Evolutionary conservation across 768 basidiomycete genomes (phyloP).

Genomic region (Porpolomopsis calyptriformis): DNA sequence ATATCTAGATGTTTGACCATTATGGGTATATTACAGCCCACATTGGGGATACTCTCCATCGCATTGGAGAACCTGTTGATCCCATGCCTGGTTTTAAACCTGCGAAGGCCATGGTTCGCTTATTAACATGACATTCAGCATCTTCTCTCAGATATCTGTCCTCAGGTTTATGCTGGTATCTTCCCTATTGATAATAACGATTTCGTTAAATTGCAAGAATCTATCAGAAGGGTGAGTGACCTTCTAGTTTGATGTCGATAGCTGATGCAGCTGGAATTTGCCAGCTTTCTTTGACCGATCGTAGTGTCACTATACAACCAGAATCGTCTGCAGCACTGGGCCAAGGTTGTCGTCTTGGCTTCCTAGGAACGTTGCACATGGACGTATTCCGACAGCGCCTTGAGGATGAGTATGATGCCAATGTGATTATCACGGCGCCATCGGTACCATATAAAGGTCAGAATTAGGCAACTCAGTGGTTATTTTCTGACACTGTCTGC

Average conservation of each 20-base stretch:
- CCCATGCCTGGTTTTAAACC: slow-evolving; percentile 88
- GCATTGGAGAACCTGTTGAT: slow-evolving; percentile 59
- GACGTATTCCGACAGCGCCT: slow-evolving; percentile 91
- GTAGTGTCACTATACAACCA: slow-evolving; percentile 81
- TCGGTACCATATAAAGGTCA: slow-evolving; percentile 88
- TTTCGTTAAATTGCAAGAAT: slow-evolving; percentile 92
- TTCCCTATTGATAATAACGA: slow-evolving; percentile 89
- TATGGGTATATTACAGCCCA: slow-evolving; percentile 42
- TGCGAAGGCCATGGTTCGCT: slow-evolving; percentile 79
- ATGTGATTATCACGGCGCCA: slow-evolving; percentile 90
- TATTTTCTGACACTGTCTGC: not conserved
- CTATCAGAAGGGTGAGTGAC: slow-evolving; percentile 67
- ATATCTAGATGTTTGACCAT: not conserved
- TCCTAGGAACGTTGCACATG: slow-evolving; percentile 94
- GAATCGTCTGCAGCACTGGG: slow-evolving; percentile 92
- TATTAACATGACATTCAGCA: not conserved
- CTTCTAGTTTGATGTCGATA: slow-evolving; percentile 6
- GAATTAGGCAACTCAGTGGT: slow-evolving; percentile 10
- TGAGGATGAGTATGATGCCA: slow-evolving; percentile 94
- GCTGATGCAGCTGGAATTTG: slow-evolving; percentile 11
- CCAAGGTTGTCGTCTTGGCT: slow-evolving; percentile 90
- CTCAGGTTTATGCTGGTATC: slow-evolving; percentile 85
- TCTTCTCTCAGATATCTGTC: slow-evolving; percentile 2
- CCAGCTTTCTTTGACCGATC: slow-evolving; percentile 46
- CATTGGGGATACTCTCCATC: slow-evolving; percentile 89